Conservation (phyloP, 139 green algal genomes). For the Volvox africanus region DNA sequence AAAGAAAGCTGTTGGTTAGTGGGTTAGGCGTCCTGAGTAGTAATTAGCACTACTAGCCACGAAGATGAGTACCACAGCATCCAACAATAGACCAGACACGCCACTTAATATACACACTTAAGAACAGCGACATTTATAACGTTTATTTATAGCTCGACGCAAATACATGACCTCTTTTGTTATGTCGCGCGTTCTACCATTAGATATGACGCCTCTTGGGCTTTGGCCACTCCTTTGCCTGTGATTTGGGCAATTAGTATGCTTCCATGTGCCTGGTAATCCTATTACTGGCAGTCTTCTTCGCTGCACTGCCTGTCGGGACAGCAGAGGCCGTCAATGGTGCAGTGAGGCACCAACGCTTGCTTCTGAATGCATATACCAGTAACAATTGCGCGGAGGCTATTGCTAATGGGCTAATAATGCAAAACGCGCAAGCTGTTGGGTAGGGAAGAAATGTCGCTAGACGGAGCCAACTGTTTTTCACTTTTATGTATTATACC, state of each 20-base stretch:
- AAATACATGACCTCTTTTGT: too few species aligned
- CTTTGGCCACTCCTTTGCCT: not conserved
- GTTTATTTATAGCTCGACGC: too few species aligned
- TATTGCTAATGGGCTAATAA: not conserved
- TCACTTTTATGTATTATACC: not conserved
- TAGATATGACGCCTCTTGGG: not conserved
- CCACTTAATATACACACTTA: too few species aligned
- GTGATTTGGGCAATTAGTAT: not conserved
- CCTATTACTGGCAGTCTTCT: not conserved
- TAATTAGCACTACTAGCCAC: too few species aligned
- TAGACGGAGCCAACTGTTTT: not conserved
- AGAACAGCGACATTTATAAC: too few species aligned
- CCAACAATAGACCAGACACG: too few species aligned
- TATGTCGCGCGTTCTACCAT: too few species aligned
- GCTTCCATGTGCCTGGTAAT: not conserved
- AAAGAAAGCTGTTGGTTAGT: too few species aligned
- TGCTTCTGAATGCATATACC: not conserved
- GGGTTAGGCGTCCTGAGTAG: too few species aligned
- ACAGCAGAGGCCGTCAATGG: not conserved
- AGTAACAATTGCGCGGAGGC: not conserved
- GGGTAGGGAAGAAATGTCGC: not conserved
- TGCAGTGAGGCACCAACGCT: not conserved
- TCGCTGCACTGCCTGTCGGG: not conserved
- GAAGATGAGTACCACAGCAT: too few species aligned
- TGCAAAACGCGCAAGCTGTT: not conserved